Conservation (phyloP, 164 flowering plant species). For the Aristolochia contorta region DNA sequence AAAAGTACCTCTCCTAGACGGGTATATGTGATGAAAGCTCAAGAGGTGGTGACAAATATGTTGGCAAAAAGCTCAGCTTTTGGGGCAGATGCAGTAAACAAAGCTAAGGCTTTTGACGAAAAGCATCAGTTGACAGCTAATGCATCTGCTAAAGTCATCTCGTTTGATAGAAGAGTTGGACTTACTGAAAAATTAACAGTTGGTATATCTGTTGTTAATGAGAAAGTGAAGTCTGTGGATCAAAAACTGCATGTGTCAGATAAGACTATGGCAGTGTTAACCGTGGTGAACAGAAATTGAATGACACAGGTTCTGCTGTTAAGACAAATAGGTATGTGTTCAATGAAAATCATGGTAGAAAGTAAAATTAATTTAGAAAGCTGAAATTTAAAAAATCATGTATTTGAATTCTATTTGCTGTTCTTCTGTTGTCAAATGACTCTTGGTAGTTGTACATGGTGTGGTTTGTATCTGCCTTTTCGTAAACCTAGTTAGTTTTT, state of each 20-base stretch:
- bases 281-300: conserved; percentile 94
- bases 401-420: too few relatives aligned
- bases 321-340: conserved; percentile 77
- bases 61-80: conserved; percentile 90
- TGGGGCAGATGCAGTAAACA: conserved; percentile 82
- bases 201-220: conserved; percentile 80
- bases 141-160: conserved; percentile 86
- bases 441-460: too few relatives aligned
- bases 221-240: conserved; percentile 93
- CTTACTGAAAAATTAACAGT: conserved; percentile 74
- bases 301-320: conserved; percentile 90
- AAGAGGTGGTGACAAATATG: conserved; percentile 72
- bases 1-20: conserved; percentile 36
- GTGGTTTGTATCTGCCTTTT: too few relatives aligned
- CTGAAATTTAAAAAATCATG: too few relatives aligned
- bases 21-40: conserved; percentile 74
- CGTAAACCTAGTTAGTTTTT: too few relatives aligned
- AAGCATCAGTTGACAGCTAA: conserved; percentile 80
- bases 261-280: conserved; percentile 85
- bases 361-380: too few relatives aligned
- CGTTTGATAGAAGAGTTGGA: conserved; percentile 83
- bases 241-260: conserved; percentile 87
- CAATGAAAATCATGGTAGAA: background rate
- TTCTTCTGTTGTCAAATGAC: too few relatives aligned
- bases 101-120: conserved; percentile 95